Base-by-base conservation (phyloP, 352 stramenopile species). In the Pythium monospermum region DNA sequence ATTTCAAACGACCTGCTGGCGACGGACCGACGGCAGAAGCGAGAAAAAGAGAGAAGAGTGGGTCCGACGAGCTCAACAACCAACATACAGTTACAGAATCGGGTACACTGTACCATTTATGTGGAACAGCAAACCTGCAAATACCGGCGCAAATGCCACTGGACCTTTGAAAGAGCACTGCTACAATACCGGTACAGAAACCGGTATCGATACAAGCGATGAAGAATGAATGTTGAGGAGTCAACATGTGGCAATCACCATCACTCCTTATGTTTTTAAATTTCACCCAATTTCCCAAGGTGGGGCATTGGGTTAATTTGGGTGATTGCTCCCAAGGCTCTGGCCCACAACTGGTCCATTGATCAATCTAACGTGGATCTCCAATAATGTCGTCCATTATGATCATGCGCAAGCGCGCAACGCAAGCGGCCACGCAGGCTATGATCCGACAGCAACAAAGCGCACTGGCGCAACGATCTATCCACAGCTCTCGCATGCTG, bases 401-500 rank as follows among this genome's bases (percentile, higher is more conserved):
- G 21, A 61, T 66, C 51, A 53, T 66, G 51, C 52, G 37, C 40
- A 48, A 44, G 40, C 51, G 52, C 30, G 35, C 49, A 19, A 53
- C 39, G 13, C 49, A 31, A 8, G 26, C 59, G 47, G 44, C 47
- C 30, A 39, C 33, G n/a, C 51, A 54, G 32, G 33, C 57, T 38
- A 43, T 51, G 36, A 31, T 28, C 1, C 32, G 47, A 33, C 58
- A 48, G 31, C 30, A 40, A 19, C 47, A 46, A 21, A 41, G 39
- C 41, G 48, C 39, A 6, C 23, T 36, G 10, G 18, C 51, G 38
- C 51, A 8, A 3, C 51, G 59, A 39, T 21, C 58, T n/a, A 40
- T 68, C 41, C 59, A 68, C 37, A 59, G 42, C 47, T 55, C 59
- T 8, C 59, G 59, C 19, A 11, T 31, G 27, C 22, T 57, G 23